Conservation (phyloP, 257 asterid species). For the Solanum clarkiae region DNA sequence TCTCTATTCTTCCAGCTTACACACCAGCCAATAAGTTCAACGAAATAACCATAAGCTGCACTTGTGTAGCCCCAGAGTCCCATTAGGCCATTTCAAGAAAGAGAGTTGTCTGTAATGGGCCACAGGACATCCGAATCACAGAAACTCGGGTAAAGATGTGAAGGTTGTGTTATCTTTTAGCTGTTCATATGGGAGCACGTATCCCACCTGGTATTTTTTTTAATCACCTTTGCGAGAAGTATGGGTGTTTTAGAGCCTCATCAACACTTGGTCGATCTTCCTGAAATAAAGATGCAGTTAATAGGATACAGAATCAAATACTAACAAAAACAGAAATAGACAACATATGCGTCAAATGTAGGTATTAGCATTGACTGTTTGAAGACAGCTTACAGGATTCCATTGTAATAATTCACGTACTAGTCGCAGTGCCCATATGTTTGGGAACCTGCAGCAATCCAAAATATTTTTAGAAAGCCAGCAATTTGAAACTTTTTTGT, state of each 20-base stretch:
- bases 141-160: background rate
- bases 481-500: background rate
- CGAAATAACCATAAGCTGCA: background rate
- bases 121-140: background rate
- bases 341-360: background rate
- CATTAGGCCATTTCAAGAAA: background rate
- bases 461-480: background rate
- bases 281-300: conserved; percentile 18
- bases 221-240: conserved; percentile 26
- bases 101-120: background rate
- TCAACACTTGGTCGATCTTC: conserved; percentile 78
- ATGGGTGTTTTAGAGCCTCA: conserved; percentile 86
- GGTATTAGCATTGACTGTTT: background rate
- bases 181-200: background rate
- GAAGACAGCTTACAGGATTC: conserved; percentile 76
- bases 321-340: background rate
- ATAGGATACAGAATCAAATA: background rate
- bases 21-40: background rate
- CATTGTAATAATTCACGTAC: conserved; percentile 76
- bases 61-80: background rate
- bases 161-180: background rate
- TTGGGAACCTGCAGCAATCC: conserved; percentile 56
- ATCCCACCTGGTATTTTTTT: background rate
- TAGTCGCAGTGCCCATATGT: conserved; percentile 65
- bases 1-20: background rate